Percentiles rank a stretch among this genome's conserved stretches.
Conservation (phyloP, 148 eudicot species). For the Arbutus unedo region DNA sequence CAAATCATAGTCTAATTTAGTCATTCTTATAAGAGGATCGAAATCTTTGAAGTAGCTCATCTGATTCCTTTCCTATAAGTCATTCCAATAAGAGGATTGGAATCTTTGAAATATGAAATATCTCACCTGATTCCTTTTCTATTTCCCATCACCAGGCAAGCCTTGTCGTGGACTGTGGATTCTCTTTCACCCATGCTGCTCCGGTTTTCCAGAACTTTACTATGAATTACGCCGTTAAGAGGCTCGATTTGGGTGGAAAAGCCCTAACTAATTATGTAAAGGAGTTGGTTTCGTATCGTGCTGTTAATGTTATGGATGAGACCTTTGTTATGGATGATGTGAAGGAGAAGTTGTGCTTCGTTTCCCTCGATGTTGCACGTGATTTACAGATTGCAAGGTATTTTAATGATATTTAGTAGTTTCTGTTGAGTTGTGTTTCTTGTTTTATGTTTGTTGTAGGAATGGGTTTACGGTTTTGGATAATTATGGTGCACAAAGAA, state of each 20-base stretch:
- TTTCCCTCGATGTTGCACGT: conserved; percentile 66
- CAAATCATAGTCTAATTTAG: not conserved
- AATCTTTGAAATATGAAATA: not conserved
- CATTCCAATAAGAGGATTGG: not conserved
- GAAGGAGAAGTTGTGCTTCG: conserved; percentile 86
- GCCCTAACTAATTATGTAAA: conserved; percentile 84
- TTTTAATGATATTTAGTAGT: not conserved
- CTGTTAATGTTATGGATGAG: conserved; percentile 96
- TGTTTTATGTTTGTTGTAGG: not conserved
- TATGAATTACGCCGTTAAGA: conserved; percentile 70
- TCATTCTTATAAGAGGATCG: too few relatives aligned
- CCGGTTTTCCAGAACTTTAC: conserved; percentile 81
- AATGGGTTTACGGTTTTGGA: not conserved
- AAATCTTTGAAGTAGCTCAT: too few relatives aligned
- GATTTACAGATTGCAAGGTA: conserved; percentile 85
- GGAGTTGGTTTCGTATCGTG: conserved; percentile 76
- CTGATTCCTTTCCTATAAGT: not conserved
- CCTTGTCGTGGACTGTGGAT: conserved; percentile 84
- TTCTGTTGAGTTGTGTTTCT: not conserved
- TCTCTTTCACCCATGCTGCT: conserved; percentile 69
- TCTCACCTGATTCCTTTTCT: not conserved
- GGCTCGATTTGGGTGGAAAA: conserved; percentile 91
- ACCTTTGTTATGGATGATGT: conserved; percentile 81
- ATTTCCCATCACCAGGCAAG: conserved; percentile 35
- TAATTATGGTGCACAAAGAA: not conserved